Percentiles rank a stretch among this genome's conserved stretches.
Evolutionary conservation across 2,329 filamentous ascomycete genomes (phyloP).

Genomic region (Seiridium unicorne): DNA sequence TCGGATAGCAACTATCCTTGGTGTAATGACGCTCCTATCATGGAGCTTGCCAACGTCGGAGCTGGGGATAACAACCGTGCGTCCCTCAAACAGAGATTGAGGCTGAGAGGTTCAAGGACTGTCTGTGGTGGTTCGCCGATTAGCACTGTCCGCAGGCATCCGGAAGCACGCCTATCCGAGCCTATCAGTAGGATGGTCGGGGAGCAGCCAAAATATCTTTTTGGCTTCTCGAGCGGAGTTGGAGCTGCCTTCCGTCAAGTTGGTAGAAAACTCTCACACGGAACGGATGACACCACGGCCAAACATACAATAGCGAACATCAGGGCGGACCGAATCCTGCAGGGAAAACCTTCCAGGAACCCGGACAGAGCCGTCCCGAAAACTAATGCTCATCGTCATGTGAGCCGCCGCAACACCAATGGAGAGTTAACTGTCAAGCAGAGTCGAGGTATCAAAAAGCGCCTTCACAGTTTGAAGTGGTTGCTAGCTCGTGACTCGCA

Average conservation of each 20-base stretch:
- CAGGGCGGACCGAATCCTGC: not conserved
- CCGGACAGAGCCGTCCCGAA: no score
- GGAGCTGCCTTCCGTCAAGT: conserved; percentile 14
- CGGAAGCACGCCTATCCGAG: conserved; percentile 11
- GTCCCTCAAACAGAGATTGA: conserved; percentile 17
- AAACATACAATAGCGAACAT: not conserved
- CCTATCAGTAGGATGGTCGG: conserved; percentile 14
- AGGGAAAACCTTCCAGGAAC: not conserved
- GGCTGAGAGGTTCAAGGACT: conserved; percentile 21
- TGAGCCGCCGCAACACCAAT: not conserved
- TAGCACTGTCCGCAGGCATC: conserved; percentile 21
- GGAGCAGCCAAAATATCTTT: conserved; percentile 22
- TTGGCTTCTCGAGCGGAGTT: conserved; percentile 17
- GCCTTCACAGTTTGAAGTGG: conserved; percentile 22
- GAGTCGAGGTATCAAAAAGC: conserved; percentile 19
- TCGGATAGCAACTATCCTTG: conserved; percentile 11
- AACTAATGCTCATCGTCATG: not conserved
- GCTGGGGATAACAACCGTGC: conserved; percentile 5
- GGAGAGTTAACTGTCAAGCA: conserved; percentile 5
- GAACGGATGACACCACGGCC: conserved; percentile 4
- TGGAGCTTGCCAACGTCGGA: conserved; percentile 9
- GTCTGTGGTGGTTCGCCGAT: conserved; percentile 11
- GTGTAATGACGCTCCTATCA: conserved; percentile 10
- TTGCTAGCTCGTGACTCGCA: conserved; percentile 15
- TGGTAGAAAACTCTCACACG: conserved; percentile 10